Evolutionary conservation across 176 grass and related monocot species (phyloP).

Genomic region (Alopecurus myosuroides): DNA sequence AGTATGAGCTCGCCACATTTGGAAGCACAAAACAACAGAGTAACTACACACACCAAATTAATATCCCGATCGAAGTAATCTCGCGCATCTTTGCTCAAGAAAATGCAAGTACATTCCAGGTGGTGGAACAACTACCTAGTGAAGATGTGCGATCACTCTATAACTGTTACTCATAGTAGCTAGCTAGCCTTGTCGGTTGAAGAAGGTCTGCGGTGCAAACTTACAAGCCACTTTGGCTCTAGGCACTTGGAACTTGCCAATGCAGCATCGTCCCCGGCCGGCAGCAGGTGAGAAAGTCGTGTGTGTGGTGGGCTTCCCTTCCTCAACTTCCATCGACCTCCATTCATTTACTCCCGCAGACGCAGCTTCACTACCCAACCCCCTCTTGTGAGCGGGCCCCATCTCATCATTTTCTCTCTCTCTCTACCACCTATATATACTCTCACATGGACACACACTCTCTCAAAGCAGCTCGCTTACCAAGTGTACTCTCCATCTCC

Average conservation of each 20-base stretch:
- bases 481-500: neutral
- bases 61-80: neutral
- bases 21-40: neutral
- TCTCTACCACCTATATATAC: constrained; percentile 3
- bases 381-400: neutral
- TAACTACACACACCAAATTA: neutral
- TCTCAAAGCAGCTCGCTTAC: neutral
- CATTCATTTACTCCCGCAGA: constrained; percentile 20
- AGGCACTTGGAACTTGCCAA: constrained; percentile 9
- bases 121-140: neutral
- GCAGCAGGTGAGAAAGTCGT: neutral
- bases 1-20: neutral
- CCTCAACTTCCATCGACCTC: neutral
- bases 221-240: neutral
- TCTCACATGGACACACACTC: neutral
- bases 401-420: neutral
- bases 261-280: neutral
- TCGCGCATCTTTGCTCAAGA: neutral
- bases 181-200: neutral
- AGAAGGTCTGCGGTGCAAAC: neutral
- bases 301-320: neutral
- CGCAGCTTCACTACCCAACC: constrained; percentile 9
- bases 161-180: neutral
- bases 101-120: neutral
- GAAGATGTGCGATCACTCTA: neutral